Conservation (phyloP, 495 filamentous ascomycete genomes). For the Copromyces sp. region DNA sequence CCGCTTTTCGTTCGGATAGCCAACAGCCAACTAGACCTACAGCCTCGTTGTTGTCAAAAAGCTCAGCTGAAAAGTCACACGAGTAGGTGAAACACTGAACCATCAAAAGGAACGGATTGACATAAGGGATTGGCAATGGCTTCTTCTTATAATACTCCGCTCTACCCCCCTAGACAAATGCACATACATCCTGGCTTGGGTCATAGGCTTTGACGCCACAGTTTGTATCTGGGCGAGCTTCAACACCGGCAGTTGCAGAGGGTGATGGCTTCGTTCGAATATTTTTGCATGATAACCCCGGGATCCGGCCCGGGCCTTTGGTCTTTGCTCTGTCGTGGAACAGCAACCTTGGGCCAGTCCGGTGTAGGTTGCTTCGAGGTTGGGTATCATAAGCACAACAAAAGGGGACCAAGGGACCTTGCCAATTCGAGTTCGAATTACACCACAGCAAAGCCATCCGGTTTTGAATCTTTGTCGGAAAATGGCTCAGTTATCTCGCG, state of each 20-base stretch:
- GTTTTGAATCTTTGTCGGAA: neutral
- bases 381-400: neutral
- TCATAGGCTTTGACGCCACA: neutral
- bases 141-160: neutral
- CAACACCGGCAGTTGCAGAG: neutral
- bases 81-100: neutral
- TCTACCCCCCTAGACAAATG: neutral
- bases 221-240: neutral
- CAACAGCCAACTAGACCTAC: neutral
- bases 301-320: neutral
- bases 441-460: neutral
- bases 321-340: neutral
- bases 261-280: neutral
- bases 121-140: neutral
- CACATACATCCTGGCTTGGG: neutral
- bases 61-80: neutral
- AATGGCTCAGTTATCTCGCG: neutral
- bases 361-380: neutral
- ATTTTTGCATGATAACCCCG: neutral
- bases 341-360: neutral
- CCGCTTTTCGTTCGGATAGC: conserved; percentile 13
- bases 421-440: neutral
- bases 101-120: neutral
- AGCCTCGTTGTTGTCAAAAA: neutral
- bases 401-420: neutral